Evolutionary conservation across 179 eudicot species (phyloP).

Genomic region (Carnegiea gigantea): DNA sequence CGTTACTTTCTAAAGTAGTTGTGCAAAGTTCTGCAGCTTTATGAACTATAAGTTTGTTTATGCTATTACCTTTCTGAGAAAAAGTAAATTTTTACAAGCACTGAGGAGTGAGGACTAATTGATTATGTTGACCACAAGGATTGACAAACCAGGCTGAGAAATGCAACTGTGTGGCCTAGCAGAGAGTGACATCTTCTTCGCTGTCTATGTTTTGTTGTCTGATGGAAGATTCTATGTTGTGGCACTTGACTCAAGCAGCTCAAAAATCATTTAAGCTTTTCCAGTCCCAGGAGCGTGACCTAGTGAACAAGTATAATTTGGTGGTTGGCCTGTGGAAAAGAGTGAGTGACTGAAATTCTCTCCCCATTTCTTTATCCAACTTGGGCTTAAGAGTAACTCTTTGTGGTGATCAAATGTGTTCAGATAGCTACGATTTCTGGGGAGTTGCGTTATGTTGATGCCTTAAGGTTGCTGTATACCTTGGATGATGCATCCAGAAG

Average conservation of each 20-base stretch:
- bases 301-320: slow-evolving; percentile 73
- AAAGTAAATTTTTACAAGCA: too few relatives aligned
- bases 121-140: not conserved
- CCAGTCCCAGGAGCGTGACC: slow-evolving; percentile 70
- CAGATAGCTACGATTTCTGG: slow-evolving; percentile 80
- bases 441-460: slow-evolving; percentile 77
- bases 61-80: too few relatives aligned
- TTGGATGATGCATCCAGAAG: slow-evolving; percentile 82
- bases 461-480: slow-evolving; percentile 56
- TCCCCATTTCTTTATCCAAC: slow-evolving; percentile 3
- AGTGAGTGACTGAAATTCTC: slow-evolving; percentile 50
- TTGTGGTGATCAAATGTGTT: slow-evolving; percentile 24
- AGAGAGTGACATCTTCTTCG: not conserved
- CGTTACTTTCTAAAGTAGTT: too few relatives aligned
- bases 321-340: slow-evolving; percentile 91
- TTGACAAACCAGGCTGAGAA: not conserved
- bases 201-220: not conserved
- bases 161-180: not conserved
- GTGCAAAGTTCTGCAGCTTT: too few relatives aligned
- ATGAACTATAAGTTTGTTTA: too few relatives aligned
- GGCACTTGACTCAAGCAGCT: slow-evolving; percentile 59
- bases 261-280: slow-evolving; percentile 81
- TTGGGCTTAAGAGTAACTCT: not conserved
- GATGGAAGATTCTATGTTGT: slow-evolving; percentile 5
- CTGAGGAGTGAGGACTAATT: too few relatives aligned